Conservation (phyloP, 208 protist species). For the Tritrichomonas musculus region DNA sequence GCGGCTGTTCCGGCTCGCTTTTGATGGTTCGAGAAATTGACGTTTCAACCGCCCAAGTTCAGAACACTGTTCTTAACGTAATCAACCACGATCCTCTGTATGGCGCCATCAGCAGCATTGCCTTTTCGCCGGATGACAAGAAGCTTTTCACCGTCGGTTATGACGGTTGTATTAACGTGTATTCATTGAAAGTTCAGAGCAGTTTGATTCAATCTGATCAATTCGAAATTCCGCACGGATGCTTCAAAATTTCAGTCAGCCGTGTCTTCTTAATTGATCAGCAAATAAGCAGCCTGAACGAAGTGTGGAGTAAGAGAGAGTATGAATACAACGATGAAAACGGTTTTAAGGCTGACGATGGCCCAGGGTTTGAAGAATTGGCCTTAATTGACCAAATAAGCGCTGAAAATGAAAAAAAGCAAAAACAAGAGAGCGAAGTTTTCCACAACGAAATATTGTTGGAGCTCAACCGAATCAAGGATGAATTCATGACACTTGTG, state of each 20-base stretch:
- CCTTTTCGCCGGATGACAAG: neutral
- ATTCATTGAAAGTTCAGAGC: neutral
- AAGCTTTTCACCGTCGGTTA: slow-evolving; percentile 21
- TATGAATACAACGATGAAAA: neutral
- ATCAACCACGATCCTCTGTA: neutral
- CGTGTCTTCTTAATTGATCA: neutral
- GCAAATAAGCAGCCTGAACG: neutral
- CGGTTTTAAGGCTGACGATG: neutral
- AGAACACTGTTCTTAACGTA: neutral
- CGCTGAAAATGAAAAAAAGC: neutral
- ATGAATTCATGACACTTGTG: neutral
- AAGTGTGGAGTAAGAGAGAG: neutral
- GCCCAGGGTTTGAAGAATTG: neutral
- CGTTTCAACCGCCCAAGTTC: neutral
- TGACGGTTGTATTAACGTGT: slow-evolving; percentile 14
- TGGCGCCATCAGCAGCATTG: neutral
- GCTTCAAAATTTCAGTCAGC: neutral
- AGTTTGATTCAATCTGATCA: neutral
- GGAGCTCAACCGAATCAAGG: neutral
- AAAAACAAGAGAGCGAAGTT: neutral
- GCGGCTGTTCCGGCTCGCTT: neutral
- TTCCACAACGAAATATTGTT: neutral
- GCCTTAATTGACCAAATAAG: neutral
- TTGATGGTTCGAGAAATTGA: neutral
- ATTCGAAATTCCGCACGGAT: neutral